These are phyloP conservation scores for Backusella circina DNA, from an alignment of 192 early-diverging fungal genomes.

Conservation along the genomic window DNA sequence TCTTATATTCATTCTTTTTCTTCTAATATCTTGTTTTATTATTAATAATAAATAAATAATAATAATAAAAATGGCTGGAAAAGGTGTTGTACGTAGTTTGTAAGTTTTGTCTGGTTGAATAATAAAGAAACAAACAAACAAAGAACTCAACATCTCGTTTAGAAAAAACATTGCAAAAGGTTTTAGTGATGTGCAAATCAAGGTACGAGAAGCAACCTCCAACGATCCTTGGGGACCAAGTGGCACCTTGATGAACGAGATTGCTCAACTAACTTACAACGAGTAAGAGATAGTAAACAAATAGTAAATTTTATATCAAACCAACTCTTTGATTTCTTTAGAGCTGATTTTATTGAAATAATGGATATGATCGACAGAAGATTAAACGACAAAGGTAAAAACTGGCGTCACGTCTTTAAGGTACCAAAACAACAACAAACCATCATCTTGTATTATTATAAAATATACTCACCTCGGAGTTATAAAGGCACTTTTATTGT, in stretches of 20 bases:
- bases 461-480: neutral
- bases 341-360: constrained; percentile 89
- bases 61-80: constrained; percentile 31
- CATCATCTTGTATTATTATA: neutral
- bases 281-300: constrained; percentile 56
- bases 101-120: neutral
- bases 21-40: neutral
- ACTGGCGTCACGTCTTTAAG: constrained; percentile 99
- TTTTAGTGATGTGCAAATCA: constrained; percentile 89
- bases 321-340: constrained; percentile 16
- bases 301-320: constrained; percentile 6
- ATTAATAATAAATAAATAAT: neutral
- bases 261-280: constrained; percentile 80
- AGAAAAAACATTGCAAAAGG: constrained; percentile 91
- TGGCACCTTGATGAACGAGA: constrained; percentile 76
- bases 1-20: neutral
- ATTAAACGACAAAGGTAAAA: constrained; percentile 95
- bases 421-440: constrained; percentile 38
- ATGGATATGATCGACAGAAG: constrained; percentile 99
- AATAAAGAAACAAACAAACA: neutral
- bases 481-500: constrained; percentile 76
- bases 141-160: neutral
- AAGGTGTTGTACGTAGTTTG: constrained; percentile 34
- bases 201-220: constrained; percentile 80
- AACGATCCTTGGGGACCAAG: constrained; percentile 81